phyloP scores from a whole-genome alignment of 2,329 filamentous ascomycete genomes.

The Capronia epimyces region DNA sequence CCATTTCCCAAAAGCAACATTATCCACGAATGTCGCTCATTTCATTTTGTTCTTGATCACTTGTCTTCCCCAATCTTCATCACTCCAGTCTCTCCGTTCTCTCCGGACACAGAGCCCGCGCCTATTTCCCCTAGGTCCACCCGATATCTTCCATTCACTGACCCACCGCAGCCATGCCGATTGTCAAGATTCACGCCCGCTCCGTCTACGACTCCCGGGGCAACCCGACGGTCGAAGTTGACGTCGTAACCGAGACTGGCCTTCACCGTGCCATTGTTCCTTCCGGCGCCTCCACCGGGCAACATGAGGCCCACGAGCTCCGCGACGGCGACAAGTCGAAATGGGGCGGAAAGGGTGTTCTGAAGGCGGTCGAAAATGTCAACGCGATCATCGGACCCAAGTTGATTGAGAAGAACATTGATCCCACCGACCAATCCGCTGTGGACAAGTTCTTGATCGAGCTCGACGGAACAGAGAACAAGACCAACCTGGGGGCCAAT shows the following conservation, averaged over 20 bases:
- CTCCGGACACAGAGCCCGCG: not conserved
- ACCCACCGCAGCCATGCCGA: slow-evolving; percentile 59
- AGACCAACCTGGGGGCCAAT: slow-evolving; percentile 56
- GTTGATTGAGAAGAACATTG: slow-evolving; percentile 73
- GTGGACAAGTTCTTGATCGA: slow-evolving; percentile 79
- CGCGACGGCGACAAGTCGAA: slow-evolving; percentile 83
- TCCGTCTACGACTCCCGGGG: slow-evolving; percentile 97
- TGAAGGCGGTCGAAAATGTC: slow-evolving; percentile 80
- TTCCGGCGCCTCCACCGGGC: slow-evolving; percentile 89
- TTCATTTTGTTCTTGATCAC: not conserved
- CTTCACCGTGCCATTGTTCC: slow-evolving; percentile 97
- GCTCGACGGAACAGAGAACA: slow-evolving; percentile 63
- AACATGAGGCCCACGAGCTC: slow-evolving; percentile 87
- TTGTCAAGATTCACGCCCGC: slow-evolving; percentile 84
- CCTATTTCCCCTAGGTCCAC: slow-evolving; percentile 2
- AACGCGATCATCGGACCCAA: slow-evolving; percentile 74
- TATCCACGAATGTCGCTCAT: slow-evolving; percentile 5
- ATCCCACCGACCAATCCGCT: slow-evolving; percentile 80
- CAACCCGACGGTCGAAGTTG: slow-evolving; percentile 98
- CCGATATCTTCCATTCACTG: slow-evolving; percentile 18
- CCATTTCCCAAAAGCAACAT: not conserved
- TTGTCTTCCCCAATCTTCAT: slow-evolving; percentile 7
- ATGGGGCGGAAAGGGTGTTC: slow-evolving; percentile 81
- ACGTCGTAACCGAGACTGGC: slow-evolving; percentile 91
- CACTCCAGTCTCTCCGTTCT: not conserved